Base-by-base conservation (phyloP, 495 filamentous ascomycete genomes). In the Penicillium tannophilum region DNA sequence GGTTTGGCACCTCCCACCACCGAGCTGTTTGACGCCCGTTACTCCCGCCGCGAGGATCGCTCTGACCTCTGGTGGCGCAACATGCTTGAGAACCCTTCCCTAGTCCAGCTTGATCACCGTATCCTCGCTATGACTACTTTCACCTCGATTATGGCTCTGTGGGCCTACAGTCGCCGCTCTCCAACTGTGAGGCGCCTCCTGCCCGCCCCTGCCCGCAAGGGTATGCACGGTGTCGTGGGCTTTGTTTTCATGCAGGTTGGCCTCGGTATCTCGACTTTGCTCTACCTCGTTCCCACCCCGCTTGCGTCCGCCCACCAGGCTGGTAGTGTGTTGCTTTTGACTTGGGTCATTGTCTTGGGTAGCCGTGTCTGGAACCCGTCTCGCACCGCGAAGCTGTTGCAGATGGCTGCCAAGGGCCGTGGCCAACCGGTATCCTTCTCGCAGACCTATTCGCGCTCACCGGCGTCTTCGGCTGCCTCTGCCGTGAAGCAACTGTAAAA, bases 51-150 rank as follows among this genome's bases (percentile, higher is more conserved):
- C 47, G 79, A 85, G 42, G 92, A 96, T 69, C 64, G 76, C 20
- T 85, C 86, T 33, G 94, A 98, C 67, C 73, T 96, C 39, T 90
- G 87, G 86, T 98, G 94, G 94, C 85, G 94, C 61, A 98, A 98
- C 78, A 86, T 91, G 83, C 87, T 96, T 11, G 94, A 97, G 79
- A 98, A 98, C 75, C 95, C 94, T 9, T 92, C 90, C 0, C 80
- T 93, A 9, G 94, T 96, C 10, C 94, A 98, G 72, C 83, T 98
- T 24, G 90, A 98, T 72, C 94, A 98, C 77, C 86, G 94, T n/a
- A 88, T 93, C 58, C 79, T 97, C 17, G 94, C 94, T 47, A 90
- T 84, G 52, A 91, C 89, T 2, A 97, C 95, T 8, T 96, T 97
- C 76, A 87, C 86, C 17, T 83, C 87, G 55, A 83, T 98, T 47